phyloP scores from a whole-genome alignment of 441 rosid species.

The Populus tomentosa region DNA sequence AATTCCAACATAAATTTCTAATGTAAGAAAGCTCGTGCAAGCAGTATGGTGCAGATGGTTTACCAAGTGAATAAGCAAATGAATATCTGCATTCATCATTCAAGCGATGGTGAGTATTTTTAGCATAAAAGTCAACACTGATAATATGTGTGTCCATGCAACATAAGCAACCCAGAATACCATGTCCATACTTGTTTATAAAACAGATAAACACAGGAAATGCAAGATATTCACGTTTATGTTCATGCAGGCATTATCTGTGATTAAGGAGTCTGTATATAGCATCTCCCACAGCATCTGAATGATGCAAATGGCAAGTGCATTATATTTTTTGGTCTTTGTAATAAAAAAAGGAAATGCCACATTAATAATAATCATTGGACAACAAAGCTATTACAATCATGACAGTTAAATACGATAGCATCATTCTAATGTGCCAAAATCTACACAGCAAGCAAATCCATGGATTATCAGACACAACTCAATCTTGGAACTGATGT shows the following conservation, averaged over 20 bases:
- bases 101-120: neutral
- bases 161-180: neutral
- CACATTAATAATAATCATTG: neutral
- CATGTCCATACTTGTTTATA: neutral
- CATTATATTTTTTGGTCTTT: neutral
- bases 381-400: neutral
- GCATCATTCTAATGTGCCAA: neutral
- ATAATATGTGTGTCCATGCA: neutral
- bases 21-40: neutral
- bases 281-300: neutral
- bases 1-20: neutral
- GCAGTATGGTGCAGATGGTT: neutral
- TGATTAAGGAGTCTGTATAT: neutral
- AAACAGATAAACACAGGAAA: neutral
- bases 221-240: neutral
- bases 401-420: neutral
- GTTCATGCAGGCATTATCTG: neutral
- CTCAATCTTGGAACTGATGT: neutral
- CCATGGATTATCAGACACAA: neutral
- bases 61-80: neutral
- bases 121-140: neutral
- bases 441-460: neutral
- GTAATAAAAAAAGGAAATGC: neutral
- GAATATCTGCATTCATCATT: neutral
- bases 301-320: neutral